Evolutionary conservation across 768 basidiomycete genomes (phyloP).

Genomic region (Sutorius australiensis): DNA sequence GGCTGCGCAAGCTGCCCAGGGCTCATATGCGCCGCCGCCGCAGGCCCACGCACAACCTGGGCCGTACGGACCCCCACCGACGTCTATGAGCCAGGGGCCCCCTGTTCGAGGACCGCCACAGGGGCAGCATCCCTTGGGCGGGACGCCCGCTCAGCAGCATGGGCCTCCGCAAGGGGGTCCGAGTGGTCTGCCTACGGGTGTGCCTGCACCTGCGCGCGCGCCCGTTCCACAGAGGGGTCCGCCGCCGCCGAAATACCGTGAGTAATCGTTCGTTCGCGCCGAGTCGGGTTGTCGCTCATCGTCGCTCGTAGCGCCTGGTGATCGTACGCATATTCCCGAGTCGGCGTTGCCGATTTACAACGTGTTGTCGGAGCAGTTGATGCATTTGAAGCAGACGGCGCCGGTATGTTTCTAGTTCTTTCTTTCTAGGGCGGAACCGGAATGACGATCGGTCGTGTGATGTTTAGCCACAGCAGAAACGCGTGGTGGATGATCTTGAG

Average conservation of each 20-base stretch:
- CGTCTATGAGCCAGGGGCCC: constrained; percentile 22
- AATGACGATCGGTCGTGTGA: background rate
- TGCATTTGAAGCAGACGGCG: constrained; percentile 63
- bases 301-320: constrained; percentile 66
- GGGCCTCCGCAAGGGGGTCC: constrained; percentile 31
- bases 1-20: constrained; percentile 21
- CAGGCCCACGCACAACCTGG: constrained; percentile 18
- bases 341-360: constrained; percentile 60
- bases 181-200: constrained; percentile 17
- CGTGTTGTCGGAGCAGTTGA: constrained; percentile 60
- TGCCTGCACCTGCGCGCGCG: constrained; percentile 28
- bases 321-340: constrained; percentile 87
- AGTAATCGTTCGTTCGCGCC: constrained; percentile 25
- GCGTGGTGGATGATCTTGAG: constrained; percentile 83
- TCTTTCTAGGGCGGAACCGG: background rate
- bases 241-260: constrained; percentile 57
- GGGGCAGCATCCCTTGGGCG: constrained; percentile 28
- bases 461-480: constrained; percentile 72
- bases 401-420: constrained; percentile 50
- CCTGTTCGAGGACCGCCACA: constrained; percentile 27
- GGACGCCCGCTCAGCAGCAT: constrained; percentile 24
- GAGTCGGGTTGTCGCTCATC: background rate
- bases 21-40: constrained; percentile 19
- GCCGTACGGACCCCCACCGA: constrained; percentile 31
- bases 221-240: constrained; percentile 36